Base-by-base conservation (phyloP, 1,139 yeast genomes). In the Wickerhamomyces sp. region DNA sequence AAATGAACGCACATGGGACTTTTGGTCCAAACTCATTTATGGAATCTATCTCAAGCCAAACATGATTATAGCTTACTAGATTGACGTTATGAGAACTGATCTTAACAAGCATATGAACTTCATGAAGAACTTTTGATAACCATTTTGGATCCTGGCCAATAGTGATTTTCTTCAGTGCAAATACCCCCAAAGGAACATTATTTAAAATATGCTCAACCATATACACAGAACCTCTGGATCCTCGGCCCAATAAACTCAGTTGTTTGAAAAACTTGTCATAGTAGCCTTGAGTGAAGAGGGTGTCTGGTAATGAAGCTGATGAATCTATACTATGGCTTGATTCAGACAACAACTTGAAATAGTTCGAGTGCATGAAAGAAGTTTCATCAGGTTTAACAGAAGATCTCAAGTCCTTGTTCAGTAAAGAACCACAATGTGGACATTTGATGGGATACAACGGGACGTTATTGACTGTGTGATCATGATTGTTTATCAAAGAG, bases 11-110 rank as follows among this genome's bases (percentile, higher is more conserved):
- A 57, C 90, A 87, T 0, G 97, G 96, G 2, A 87, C 79, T 28
- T 59, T 55, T 0, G 81, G 82, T 0, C 78, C 77, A 54, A 74
- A 72, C 13, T 72, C 77, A 17, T 77, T 70, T 24, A 80, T 59
- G 28, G 74, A 72, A 21, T 87, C 87, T 56, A 80, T 68, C 55
- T 89, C 97, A 29, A 89, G 62, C 96, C 97, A 89, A 25, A 88
- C 96, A 62, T 89, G 96, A 56, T 88, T 88, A 57, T 89, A 89
- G 21, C 85, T 76, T 18, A 88, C 87, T 49, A 88, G 69, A 56
- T 88, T 86, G 19, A 77, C 69, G 46, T 75, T 76, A 26, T 70
- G 60, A 33, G 74, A 65, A 37, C 70, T 67, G 36, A 67, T 40
- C 7, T 64, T 58, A 31, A 75, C 64, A 37, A 76, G 54, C 30